Evolutionary conservation across 176 grass and related monocot genomes (phyloP), one percentile per base, ranked within the genome.

Genomic region (Puya raimondii): DNA sequence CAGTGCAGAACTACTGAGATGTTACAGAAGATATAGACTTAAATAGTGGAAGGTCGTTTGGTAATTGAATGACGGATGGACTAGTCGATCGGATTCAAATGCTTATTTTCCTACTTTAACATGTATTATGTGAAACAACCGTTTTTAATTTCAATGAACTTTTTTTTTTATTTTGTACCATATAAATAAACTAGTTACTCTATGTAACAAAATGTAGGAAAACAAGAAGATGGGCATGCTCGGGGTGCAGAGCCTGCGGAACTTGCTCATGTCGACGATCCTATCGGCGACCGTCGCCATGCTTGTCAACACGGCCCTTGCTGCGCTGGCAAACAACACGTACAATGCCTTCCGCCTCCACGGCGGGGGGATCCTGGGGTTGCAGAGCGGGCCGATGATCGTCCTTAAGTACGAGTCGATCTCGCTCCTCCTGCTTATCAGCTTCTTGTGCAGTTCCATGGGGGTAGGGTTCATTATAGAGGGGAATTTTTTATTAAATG

Each of bases 301-400:
- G 57, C 63, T 75, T 1, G 26, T 85, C 64, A 75, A 50, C 49
- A 63, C 63, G 18, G 68, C 72, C 33, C 23, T 80, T 17, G 83
- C 83, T 4, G 83, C 83, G 20, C 47, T 85, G 26, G 56, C 77
- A 2, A 85, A 85, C 73, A 85, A 85, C 48, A 52, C 68, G 15
- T 85, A 69, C 72, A 74, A 66, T 7, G 67, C 78, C 8, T 63
- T 22, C 12, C 65, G 22, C 66, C 78, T 80, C 3, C 52, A 56
- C 52, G 49, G 48, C 6, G 57, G 42, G 9, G 53, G 11, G 10
- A 12, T 77, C 7, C 80, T 80, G 11, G 83, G 83, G 3, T 76
- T 68, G 10, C 83, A 80, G 42, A 68, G 51, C 0, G 83, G 48
- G 18, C 27, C 58, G 15, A 77, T 53, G 29, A 57, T 80, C 47